Base-by-base conservation (phyloP, 257 asterid species). In the Solanum arcanum region DNA sequence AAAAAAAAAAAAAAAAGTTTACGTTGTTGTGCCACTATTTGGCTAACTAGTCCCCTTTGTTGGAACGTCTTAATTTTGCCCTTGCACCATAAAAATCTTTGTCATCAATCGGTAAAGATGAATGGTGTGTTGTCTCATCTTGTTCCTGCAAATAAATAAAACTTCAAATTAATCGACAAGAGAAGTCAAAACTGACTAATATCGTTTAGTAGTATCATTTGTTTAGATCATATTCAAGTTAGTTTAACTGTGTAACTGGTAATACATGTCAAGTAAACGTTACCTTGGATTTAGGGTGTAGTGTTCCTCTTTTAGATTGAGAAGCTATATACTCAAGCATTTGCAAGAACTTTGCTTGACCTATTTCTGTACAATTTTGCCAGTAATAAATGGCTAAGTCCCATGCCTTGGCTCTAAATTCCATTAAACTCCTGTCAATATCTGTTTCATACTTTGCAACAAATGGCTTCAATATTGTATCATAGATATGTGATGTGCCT, bases 331-430 rank as follows among this genome's bases (percentile, higher is more conserved):
- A 92, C 6, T 95, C 94, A 72, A 97, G 92, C 89, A 93, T 69
- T 41, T 94, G 93, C 66, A 97, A 93, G 80, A 97, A 90, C 86
- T 91, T 91, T 2, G 93, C 87, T 62, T 96, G 95, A 1, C 98
- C 95, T 31, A 94, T 90, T 74, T 94, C 92, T 0, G 99, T 94
- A 91, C 95, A 97, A 88, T 97, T 95, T 9, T 93, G 91, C 95
- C 96, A 94, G 21, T 94, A 94, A 78, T 92, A 97, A 12, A 97
- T 89, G 56, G 94, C 97, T 70, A 97, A 89, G 74, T 93, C 94
- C 98, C 98, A 94, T 15, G 95, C 98, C 86, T 94, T 92, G 23
- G 85, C 94, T 88, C 93, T 90, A 13, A 95, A 92, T 59, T 94
- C 98, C 6, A 90, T 62, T 18, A 97, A 86, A 82, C 93, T 93